Percentiles rank a stretch among this genome's conserved stretches.
phyloP scores from a whole-genome alignment of 2,329 filamentous ascomycete species.

The Bimuria novae-zelandiae region DNA sequence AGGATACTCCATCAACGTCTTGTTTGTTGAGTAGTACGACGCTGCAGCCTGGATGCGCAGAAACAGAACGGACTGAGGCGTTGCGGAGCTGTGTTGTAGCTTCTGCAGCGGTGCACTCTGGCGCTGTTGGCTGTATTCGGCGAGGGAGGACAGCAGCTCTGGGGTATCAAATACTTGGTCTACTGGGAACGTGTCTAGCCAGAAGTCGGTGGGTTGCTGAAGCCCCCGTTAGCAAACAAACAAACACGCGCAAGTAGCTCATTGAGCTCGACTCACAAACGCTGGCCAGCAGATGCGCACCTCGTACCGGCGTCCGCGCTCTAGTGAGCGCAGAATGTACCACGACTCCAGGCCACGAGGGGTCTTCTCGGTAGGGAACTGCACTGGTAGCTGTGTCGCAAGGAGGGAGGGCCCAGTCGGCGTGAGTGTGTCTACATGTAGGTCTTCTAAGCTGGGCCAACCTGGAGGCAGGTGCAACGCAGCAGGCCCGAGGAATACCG shows the following conservation, averaged over 20 bases:
- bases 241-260: conserved; percentile 10
- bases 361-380: conserved; percentile 63
- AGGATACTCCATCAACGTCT: conserved; percentile 73
- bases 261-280: conserved; percentile 65
- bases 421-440: conserved; percentile 69
- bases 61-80: conserved; percentile 63
- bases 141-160: conserved; percentile 67
- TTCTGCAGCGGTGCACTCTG: conserved; percentile 34
- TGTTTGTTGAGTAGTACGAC: conserved; percentile 80
- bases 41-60: conserved; percentile 77
- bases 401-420: conserved; percentile 57
- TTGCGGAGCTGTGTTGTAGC: conserved; percentile 7
- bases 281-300: conserved; percentile 92
- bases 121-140: conserved; percentile 61
- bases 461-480: conserved; percentile 60
- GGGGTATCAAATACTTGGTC: conserved; percentile 65
- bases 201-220: conserved; percentile 86
- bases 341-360: conserved; percentile 70
- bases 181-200: conserved; percentile 67
- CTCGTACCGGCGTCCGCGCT: conserved; percentile 80
- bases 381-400: conserved; percentile 67
- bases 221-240: conserved; percentile 16
- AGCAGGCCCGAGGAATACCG: conserved; percentile 78
- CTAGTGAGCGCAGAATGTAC: conserved; percentile 75
- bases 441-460: conserved; percentile 61